Conservation (phyloP, 2,329 filamentous ascomycete species). For the Claviceps monticola region DNA sequence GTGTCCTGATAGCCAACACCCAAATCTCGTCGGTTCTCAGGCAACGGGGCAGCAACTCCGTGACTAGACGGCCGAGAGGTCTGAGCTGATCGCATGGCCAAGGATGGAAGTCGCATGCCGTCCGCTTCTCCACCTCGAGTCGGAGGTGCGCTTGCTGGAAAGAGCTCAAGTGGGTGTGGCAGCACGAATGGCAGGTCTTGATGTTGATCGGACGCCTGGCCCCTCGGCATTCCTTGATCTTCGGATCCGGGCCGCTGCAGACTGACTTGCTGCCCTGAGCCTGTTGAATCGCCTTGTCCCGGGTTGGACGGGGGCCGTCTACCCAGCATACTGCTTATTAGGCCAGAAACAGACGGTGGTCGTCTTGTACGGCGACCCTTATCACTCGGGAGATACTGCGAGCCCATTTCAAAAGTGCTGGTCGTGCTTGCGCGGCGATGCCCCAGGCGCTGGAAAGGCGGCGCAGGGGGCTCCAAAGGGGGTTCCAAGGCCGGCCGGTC, state of each 20-base stretch:
- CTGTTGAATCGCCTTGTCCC: background rate
- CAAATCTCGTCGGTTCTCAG: background rate
- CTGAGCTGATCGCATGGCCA: background rate
- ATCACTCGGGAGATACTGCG: slow-evolving; percentile 6
- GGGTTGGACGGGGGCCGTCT: slow-evolving; percentile 9
- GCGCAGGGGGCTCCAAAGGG: slow-evolving; percentile 8
- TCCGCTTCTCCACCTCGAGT: background rate
- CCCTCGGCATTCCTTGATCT: background rate
- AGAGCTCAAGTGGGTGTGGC: background rate
- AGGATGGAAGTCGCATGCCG: background rate
- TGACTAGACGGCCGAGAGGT: background rate
- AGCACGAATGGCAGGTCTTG: background rate
- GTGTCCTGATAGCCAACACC: background rate
- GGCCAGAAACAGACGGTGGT: slow-evolving; percentile 15
- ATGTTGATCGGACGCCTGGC: background rate
- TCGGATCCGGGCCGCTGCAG: background rate
- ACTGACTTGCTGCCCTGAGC: background rate
- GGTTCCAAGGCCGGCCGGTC: slow-evolving; percentile 2
- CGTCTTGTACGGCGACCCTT: slow-evolving; percentile 11
- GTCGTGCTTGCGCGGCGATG: slow-evolving; percentile 11
- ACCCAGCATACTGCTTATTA: slow-evolving; percentile 18
- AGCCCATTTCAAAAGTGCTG: slow-evolving; percentile 8
- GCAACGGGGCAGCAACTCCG: background rate
- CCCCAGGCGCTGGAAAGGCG: slow-evolving; percentile 8
- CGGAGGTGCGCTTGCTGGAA: background rate